Conservation (phyloP, 2,329 filamentous ascomycete genomes). For the Talaromyces rugulosus region DNA sequence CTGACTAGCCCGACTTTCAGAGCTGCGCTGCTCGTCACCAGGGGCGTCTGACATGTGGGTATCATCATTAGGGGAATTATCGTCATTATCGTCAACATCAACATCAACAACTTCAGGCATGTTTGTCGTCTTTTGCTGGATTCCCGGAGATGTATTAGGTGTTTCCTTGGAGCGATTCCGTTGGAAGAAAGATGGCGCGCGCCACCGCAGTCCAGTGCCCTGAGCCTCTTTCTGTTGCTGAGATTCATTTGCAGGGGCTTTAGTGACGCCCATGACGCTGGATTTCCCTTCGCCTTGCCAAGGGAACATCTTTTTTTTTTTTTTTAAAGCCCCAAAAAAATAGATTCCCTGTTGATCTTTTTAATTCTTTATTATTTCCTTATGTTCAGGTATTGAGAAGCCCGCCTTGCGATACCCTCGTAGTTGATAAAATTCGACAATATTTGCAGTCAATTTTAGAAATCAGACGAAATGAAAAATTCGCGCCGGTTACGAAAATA, state of each 20-base stretch:
- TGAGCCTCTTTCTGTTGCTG: slow-evolving; percentile 12
- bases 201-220: slow-evolving; percentile 5
- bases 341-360: neutral
- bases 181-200: slow-evolving; percentile 3
- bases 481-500: slow-evolving; percentile 18
- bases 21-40: neutral
- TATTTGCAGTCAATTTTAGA: neutral
- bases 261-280: neutral
- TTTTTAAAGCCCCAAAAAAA: neutral
- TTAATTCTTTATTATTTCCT: neutral
- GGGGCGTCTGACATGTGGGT: neutral
- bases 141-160: neutral
- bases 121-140: neutral
- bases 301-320: slow-evolving; percentile 11
- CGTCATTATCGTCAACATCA: neutral
- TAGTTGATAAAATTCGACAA: neutral
- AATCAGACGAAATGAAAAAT: slow-evolving; percentile 11
- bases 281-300: slow-evolving; percentile 14
- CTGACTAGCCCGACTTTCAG: neutral
- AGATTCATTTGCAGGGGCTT: slow-evolving; percentile 5
- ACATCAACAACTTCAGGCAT: neutral
- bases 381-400: neutral
- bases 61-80: neutral
- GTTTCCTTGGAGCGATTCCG: neutral
- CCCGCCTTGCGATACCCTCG: neutral